Evolutionary conservation across 2,329 filamentous ascomycete genomes (phyloP).

Genomic region (Ceratocystis papillata): DNA sequence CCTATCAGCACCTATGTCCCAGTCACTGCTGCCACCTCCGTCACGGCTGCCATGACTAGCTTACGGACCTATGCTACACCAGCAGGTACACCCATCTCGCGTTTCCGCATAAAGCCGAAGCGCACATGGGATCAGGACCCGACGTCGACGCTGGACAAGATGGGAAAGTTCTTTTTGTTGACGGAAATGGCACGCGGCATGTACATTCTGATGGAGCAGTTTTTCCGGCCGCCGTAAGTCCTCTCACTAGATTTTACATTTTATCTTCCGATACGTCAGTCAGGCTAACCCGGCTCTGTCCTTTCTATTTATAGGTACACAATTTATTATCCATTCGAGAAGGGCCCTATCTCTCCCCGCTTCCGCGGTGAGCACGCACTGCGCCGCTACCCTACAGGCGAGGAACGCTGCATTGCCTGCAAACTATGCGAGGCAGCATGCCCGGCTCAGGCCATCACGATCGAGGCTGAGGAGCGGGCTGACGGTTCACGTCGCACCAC

Average conservation of each 20-base stretch:
- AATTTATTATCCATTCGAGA: constrained; percentile 98
- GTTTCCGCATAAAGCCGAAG: constrained; percentile 65
- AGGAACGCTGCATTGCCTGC: constrained; percentile 99
- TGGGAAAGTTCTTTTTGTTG: constrained; percentile 90
- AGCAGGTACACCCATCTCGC: constrained; percentile 63
- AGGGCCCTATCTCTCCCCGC: constrained; percentile 92
- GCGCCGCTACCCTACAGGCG: constrained; percentile 88
- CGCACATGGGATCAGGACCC: constrained; percentile 70
- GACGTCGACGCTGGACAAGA: constrained; percentile 68
- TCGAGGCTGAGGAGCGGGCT: constrained; percentile 95
- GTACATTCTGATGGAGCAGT: constrained; percentile 96
- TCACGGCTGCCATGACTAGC: not conserved
- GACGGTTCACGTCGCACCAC: constrained; percentile 93
- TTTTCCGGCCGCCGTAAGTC: constrained; percentile 92
- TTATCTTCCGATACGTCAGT: not conserved
- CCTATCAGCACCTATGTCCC: not conserved
- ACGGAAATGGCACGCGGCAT: constrained; percentile 94
- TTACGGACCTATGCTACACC: constrained; percentile 52
- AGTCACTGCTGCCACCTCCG: not conserved
- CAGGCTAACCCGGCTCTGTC: constrained; percentile 10
- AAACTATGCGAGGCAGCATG: constrained; percentile 98
- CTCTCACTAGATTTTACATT: not conserved
- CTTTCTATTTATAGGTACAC: constrained; percentile 59
- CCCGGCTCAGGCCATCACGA: constrained; percentile 96
- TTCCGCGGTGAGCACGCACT: constrained; percentile 98